A percentile compares a stretch with the other conserved stretches of the same genome.
Evolutionary conservation across 2,329 filamentous ascomycete genomes (phyloP).

Genomic region (Cercospora citrullina): DNA sequence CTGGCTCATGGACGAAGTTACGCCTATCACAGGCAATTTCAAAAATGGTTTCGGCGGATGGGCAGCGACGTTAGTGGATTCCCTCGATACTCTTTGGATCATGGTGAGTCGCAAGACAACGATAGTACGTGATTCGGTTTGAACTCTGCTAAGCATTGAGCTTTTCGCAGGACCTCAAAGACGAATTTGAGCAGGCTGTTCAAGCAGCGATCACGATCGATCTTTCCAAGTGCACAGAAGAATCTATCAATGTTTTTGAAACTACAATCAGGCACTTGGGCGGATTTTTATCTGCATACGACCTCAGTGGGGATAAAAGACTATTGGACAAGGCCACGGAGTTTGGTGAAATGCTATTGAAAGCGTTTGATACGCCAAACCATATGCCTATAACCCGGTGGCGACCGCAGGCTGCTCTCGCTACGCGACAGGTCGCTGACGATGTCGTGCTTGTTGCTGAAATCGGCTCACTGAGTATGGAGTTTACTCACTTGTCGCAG

Average conservation of each 20-base stretch:
- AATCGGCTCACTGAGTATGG: conserved; percentile 50
- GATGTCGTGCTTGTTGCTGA: conserved; percentile 48
- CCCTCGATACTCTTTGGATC: conserved; percentile 18
- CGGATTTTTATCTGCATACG: conserved; percentile 41
- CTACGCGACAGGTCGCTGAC: conserved; percentile 44
- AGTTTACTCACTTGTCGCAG: conserved; percentile 51
- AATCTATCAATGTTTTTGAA: conserved; percentile 51
- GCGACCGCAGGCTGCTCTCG: conserved; percentile 43
- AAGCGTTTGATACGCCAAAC: conserved; percentile 51
- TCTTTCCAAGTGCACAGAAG: conserved; percentile 42
- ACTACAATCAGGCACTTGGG: conserved; percentile 50
- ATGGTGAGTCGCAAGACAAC: not conserved
- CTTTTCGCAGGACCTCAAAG: conserved; percentile 39
- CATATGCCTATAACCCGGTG: conserved; percentile 50
- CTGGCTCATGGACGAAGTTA: conserved; percentile 53
- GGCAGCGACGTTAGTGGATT: conserved; percentile 46
- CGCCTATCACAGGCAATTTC: conserved; percentile 45
- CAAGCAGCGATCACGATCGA: conserved; percentile 47
- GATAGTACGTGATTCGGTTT: conserved; percentile 41
- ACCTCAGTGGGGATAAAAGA: conserved; percentile 39
- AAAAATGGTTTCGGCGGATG: conserved; percentile 50
- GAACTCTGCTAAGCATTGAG: conserved; percentile 51
- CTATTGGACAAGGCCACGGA: conserved; percentile 41
- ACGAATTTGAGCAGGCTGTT: conserved; percentile 51
- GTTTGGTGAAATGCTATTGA: conserved; percentile 48